Evolutionary conservation across 2,329 filamentous ascomycete genomes (phyloP).

Genomic region (Sarocladiaceae sp.): DNA sequence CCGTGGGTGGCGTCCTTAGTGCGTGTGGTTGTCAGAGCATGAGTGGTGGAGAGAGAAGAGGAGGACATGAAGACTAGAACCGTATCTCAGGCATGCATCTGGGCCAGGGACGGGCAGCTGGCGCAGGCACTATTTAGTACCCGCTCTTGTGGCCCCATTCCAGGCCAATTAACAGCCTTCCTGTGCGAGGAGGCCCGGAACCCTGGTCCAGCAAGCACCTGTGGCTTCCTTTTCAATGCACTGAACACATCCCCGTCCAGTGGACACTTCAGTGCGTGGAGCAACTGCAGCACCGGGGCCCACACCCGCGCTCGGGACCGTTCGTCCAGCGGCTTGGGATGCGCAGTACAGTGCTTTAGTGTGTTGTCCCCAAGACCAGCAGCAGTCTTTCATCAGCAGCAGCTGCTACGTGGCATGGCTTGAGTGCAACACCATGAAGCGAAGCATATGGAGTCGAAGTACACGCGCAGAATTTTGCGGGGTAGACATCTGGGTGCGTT

Average conservation of each 20-base stretch:
- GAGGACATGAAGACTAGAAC: no score
- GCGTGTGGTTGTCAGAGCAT: not conserved
- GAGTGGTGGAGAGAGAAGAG: not conserved
- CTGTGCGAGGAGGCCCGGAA: not conserved
- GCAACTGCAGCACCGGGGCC: not conserved
- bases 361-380: not conserved
- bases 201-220: not conserved
- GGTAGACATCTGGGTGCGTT: not conserved
- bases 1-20: not conserved
- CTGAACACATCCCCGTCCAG: not conserved
- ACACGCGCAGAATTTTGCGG: not conserved
- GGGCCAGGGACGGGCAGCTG: no score
- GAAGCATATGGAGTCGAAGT: no score
- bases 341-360: not conserved
- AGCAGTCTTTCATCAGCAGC: no score
- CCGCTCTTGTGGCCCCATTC: no score
- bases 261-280: not conserved
- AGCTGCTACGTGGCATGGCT: constrained; percentile 1
- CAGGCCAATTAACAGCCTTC: no score
- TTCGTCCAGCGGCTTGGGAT: constrained; percentile 5
- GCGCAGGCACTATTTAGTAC: no score
- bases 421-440: not conserved
- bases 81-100: no score
- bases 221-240: no score
- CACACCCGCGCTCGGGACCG: constrained; percentile 1